phyloP scores from a whole-genome alignment of 305 asterid genomes.

The Fraxinus albicans region DNA sequence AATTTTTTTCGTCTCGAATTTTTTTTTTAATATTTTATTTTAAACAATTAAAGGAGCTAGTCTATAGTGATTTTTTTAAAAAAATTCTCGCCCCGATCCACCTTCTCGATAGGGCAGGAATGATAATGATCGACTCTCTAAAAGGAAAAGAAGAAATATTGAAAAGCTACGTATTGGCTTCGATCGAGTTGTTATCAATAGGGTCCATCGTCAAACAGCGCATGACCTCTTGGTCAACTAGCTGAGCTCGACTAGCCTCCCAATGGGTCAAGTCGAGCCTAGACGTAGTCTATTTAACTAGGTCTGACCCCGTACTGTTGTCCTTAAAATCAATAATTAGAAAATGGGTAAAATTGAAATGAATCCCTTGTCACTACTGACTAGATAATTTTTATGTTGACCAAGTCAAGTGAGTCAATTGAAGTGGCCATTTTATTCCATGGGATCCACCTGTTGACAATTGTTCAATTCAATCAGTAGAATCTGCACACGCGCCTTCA shows the following conservation, averaged over 20 bases:
- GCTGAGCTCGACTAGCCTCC: background rate
- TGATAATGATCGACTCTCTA: background rate
- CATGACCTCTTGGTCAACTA: background rate
- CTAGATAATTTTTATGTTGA: slow-evolving; percentile 29
- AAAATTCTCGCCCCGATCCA: no score
- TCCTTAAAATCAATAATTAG: background rate
- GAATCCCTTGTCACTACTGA: background rate
- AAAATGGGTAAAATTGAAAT: background rate
- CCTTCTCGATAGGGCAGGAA: background rate
- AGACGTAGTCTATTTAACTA: background rate
- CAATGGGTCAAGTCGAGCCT: background rate
- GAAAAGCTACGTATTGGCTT: background rate
- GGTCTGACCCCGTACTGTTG: background rate
- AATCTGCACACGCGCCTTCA: slow-evolving; percentile 55
- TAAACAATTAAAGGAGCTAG: background rate
- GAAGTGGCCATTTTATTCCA: slow-evolving; percentile 28
- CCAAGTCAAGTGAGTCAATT: slow-evolving; percentile 32
- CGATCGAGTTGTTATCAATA: background rate
- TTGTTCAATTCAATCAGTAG: slow-evolving; percentile 35
- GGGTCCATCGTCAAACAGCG: background rate
- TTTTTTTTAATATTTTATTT: no score
- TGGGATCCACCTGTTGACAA: slow-evolving; percentile 45
- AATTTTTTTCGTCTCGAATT: no score
- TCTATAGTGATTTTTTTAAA: background rate
- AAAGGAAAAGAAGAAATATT: no score